Percentiles rank a stretch among this genome's conserved stretches.
Evolutionary conservation across 2,329 filamentous ascomycete genomes (phyloP).

Genomic region (Cladorrhinum sp.): DNA sequence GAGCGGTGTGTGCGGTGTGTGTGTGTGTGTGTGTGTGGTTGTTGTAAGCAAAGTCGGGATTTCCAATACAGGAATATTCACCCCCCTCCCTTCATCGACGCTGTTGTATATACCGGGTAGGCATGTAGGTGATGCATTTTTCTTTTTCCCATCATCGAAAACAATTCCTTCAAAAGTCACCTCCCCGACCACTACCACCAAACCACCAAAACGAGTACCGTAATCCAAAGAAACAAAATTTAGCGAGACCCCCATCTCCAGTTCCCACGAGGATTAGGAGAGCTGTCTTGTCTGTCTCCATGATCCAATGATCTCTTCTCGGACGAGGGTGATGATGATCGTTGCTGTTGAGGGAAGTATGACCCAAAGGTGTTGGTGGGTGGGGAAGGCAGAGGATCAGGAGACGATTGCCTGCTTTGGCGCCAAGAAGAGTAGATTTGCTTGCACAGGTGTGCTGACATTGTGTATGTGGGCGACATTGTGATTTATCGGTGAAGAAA

Average conservation of each 20-base stretch:
- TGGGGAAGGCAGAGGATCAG: constrained; percentile 33
- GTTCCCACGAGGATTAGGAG: constrained; percentile 8
- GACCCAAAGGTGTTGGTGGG: constrained; percentile 26
- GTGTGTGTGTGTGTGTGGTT: neutral
- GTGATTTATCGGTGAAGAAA: constrained; percentile 20
- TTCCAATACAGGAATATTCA: neutral
- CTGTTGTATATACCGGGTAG: too few species aligned
- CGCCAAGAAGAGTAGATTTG: constrained; percentile 59
- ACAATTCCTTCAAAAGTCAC: constrained; percentile 8
- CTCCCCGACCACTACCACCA: constrained; percentile 7
- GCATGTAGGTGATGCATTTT: too few species aligned
- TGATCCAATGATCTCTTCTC: constrained; percentile 49
- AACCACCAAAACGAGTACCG: neutral
- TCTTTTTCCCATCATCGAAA: too few species aligned
- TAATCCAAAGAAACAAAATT: neutral
- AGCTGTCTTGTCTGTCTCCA: constrained; percentile 32
- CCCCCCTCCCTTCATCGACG: too few species aligned
- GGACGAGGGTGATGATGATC: constrained; percentile 34
- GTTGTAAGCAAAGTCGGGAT: neutral
- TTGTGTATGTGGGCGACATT: constrained; percentile 60
- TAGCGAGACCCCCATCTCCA: constrained; percentile 22
- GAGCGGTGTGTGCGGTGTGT: neutral
- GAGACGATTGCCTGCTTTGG: constrained; percentile 44
- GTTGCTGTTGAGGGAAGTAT: constrained; percentile 29
- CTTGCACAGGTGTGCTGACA: constrained; percentile 60